A percentile compares a stretch with the other conserved stretches of the same genome.
phyloP scores from a whole-genome alignment of 2,329 filamentous ascomycete genomes.

The Arthrobotrys musiformis region DNA sequence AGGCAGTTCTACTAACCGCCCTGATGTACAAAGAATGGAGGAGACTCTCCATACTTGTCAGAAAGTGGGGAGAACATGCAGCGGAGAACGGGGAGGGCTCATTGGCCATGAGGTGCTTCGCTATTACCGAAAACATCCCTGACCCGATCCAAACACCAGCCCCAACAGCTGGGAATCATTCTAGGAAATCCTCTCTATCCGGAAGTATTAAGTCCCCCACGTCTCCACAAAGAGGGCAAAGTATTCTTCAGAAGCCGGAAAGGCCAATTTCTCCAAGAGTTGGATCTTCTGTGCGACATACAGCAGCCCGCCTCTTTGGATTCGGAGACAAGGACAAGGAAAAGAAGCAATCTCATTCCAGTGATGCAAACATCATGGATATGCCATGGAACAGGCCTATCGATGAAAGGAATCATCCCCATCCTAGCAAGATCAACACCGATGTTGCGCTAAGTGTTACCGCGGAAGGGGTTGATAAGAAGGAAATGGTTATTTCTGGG shows the following conservation, averaged over 20 bases:
- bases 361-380: constrained; percentile 53
- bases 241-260: constrained; percentile 43
- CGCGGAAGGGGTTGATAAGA: constrained; percentile 29
- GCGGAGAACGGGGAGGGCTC: constrained; percentile 88
- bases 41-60: constrained; percentile 83
- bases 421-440: neutral
- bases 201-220: constrained; percentile 52
- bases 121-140: constrained; percentile 46
- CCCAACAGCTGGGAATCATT: constrained; percentile 40
- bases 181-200: constrained; percentile 49
- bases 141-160: constrained; percentile 31
- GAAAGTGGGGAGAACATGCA: constrained; percentile 94
- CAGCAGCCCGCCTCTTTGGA: constrained; percentile 48
- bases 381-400: constrained; percentile 55
- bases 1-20: constrained; percentile 88
- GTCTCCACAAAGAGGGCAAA: constrained; percentile 37
- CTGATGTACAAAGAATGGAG: constrained; percentile 92
- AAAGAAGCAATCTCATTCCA: constrained; percentile 30
- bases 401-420: constrained; percentile 28
- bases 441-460: neutral
- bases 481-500: constrained; percentile 54
- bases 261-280: constrained; percentile 49
- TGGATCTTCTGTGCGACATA: constrained; percentile 45
- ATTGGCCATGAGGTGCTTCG: constrained; percentile 68
- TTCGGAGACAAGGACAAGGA: constrained; percentile 51